Evolutionary conservation across 495 filamentous ascomycete genomes (phyloP).

Genomic region (Pyronema omphalodes): DNA sequence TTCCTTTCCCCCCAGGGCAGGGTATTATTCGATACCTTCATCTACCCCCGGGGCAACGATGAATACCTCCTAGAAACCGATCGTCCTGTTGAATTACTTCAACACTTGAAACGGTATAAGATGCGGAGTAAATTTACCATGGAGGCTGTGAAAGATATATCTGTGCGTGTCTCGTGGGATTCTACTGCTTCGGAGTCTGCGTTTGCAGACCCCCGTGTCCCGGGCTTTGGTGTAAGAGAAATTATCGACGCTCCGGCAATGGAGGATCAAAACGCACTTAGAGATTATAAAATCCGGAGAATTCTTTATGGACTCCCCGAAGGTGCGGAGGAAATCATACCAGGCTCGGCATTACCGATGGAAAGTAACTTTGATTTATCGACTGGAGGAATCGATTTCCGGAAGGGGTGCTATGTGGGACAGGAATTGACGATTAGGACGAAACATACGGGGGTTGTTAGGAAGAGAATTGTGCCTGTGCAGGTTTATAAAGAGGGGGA

Average conservation of each 20-base stretch:
- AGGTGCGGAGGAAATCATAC: slow-evolving; percentile 56
- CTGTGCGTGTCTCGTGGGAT: slow-evolving; percentile 51
- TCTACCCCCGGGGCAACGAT: slow-evolving; percentile 47
- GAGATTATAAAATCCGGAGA: slow-evolving; percentile 47
- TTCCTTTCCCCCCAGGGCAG: slow-evolving; percentile 77
- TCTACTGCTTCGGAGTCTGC: slow-evolving; percentile 25
- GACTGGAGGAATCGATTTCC: slow-evolving; percentile 67
- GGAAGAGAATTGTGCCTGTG: slow-evolving; percentile 77
- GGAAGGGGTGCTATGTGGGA: slow-evolving; percentile 91
- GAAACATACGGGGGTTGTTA: slow-evolving; percentile 76
- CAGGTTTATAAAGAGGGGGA: slow-evolving; percentile 69
- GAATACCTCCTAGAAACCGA: slow-evolving; percentile 72
- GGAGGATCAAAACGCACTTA: slow-evolving; percentile 20
- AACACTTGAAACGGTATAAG: slow-evolving; percentile 66
- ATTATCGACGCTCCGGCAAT: slow-evolving; percentile 26
- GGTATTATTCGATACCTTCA: slow-evolving; percentile 72
- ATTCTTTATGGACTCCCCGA: slow-evolving; percentile 67
- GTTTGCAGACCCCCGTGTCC: slow-evolving; percentile 44
- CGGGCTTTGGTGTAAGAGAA: slow-evolving; percentile 45
- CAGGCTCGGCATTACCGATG: slow-evolving; percentile 51
- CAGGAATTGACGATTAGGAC: slow-evolving; percentile 94
- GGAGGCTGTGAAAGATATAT: slow-evolving; percentile 29
- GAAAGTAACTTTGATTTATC: slow-evolving; percentile 66
- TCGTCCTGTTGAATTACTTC: slow-evolving; percentile 42
- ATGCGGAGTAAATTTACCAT: slow-evolving; percentile 50